Percentiles rank a stretch among this genome's conserved stretches.
Conservation (phyloP, 2,329 filamentous ascomycete genomes). For the Pleurostoma richardsiae region DNA sequence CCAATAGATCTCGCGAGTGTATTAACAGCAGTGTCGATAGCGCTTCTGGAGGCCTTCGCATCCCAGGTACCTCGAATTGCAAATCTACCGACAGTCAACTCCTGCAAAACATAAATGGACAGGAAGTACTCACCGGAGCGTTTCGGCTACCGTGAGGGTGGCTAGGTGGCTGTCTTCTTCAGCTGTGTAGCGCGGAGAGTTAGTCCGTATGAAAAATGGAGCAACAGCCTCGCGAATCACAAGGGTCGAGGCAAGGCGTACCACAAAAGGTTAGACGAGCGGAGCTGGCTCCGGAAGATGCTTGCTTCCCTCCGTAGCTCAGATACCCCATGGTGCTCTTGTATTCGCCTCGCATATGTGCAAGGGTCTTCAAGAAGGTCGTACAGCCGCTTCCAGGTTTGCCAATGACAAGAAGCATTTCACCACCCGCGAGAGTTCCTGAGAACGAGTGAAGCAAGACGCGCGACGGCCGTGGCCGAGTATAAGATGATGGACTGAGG, state of each 20-base stretch:
- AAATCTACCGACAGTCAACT: conserved; percentile 13
- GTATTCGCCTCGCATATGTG: conserved; percentile 13
- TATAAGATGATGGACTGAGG: background rate
- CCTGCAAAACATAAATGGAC: too few relatives aligned
- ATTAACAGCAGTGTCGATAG: conserved; percentile 49
- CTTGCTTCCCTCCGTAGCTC: conserved; percentile 7
- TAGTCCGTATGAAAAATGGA: too few relatives aligned
- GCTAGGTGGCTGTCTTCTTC: conserved; percentile 46
- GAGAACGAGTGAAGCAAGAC: background rate
- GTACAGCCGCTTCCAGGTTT: conserved; percentile 1
- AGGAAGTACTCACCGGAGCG: conserved; percentile 44
- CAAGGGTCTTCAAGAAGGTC: conserved; percentile 11
- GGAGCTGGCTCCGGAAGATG: background rate
- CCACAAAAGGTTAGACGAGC: background rate
- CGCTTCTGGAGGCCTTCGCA: conserved; percentile 49
- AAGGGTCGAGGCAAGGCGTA: background rate
- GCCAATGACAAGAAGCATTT: conserved; percentile 2
- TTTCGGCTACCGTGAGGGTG: conserved; percentile 56
- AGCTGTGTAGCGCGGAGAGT: background rate
- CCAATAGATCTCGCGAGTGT: conserved; percentile 55
- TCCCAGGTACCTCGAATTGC: conserved; percentile 55
- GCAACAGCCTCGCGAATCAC: too few relatives aligned
- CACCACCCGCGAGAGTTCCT: background rate
- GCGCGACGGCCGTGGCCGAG: background rate
- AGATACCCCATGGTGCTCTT: conserved; percentile 5